Base-by-base conservation (phyloP, 495 filamentous ascomycete species). In the Penicillium dipodomyicola region DNA sequence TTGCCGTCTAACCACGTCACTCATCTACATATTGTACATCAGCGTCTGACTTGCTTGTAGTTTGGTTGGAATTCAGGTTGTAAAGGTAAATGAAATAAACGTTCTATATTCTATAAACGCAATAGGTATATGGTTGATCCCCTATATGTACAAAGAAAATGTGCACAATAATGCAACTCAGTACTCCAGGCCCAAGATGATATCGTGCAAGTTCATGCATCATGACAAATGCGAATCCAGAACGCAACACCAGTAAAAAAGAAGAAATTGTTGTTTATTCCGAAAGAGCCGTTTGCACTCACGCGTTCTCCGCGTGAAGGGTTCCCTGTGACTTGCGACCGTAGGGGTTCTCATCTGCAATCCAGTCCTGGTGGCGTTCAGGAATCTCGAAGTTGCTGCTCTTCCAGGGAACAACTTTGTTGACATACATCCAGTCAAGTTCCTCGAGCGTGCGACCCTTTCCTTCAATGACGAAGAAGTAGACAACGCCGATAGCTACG, bases 381-480 rank as follows among this genome's bases (percentile, higher is more conserved):
- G 71, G 73, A 20, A 76, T 60, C 51, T 67, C 63, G 39, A 58
- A 89, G 43, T 70, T 72, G 54, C 66, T 73, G 59, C 79, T 83
- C 71, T 82, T 83, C 78, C 82, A 84, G 3, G 88, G 84, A 60
- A 75, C 76, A 40, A 90, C 77, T 41, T 80, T 73, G 46, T 84
- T 62, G 47, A 89, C 72, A 61, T 91, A 93, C 88, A 93, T 92
- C 14, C 82, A 89, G 67, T 93, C 89, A 46, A 92, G 76, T 64
- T 91, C 85, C 73, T 91, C 88, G 29, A 92, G 71, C 1, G 81
- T 83, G 32, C 84, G 74, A 20, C 81, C 81, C 50, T 79, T 74
- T 22, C 77, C 80, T 64, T 92, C 88, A 59, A 84, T 84, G 43
- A 90, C 79, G 71, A 85, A 90, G 75, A 91, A 86, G 70, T 83